phyloP scores from a whole-genome alignment of 768 basidiomycete species.

The Phlegmacium glaucopus region DNA sequence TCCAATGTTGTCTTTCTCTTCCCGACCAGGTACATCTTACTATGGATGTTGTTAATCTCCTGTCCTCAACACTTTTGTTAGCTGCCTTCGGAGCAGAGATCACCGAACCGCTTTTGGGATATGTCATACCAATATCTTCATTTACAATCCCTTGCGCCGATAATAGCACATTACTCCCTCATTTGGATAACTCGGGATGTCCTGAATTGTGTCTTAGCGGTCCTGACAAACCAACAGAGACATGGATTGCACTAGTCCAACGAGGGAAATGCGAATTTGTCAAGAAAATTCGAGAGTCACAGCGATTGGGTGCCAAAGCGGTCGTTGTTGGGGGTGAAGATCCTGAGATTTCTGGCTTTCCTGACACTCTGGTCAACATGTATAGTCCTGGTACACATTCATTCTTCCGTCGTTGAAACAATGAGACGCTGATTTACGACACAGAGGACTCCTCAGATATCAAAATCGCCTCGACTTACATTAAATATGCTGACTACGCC shows the following conservation, averaged over 20 bases:
- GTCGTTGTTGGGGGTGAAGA: constrained; percentile 90
- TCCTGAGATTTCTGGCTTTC: constrained; percentile 58
- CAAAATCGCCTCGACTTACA: constrained; percentile 81
- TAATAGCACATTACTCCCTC: constrained; percentile 20
- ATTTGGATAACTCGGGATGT: constrained; percentile 55
- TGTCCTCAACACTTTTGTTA: constrained; percentile 1
- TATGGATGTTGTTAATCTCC: neutral
- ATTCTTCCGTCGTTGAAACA: neutral
- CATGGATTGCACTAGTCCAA: constrained; percentile 91
- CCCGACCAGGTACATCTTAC: constrained; percentile 48
- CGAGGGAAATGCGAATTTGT: constrained; percentile 90
- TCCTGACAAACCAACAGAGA: constrained; percentile 56
- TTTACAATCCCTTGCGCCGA: constrained; percentile 52
- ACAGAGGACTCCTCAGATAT: constrained; percentile 85
- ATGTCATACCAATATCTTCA: constrained; percentile 67
- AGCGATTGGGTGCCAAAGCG: constrained; percentile 74
- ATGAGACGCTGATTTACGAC: constrained; percentile 7
- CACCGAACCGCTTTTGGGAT: constrained; percentile 62
- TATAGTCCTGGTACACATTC: constrained; percentile 74
- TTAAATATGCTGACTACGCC: constrained; percentile 79
- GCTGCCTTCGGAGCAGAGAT: constrained; percentile 80
- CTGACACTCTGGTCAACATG: constrained; percentile 85
- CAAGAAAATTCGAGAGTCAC: constrained; percentile 77
- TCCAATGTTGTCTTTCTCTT: constrained; percentile 66
- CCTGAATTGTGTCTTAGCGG: constrained; percentile 62